A percentile compares a stretch with the other conserved stretches of the same genome.
These are phyloP conservation scores for Trametes cingulata DNA, from an alignment of 768 basidiomycete genomes.

Conservation along the genomic window DNA sequence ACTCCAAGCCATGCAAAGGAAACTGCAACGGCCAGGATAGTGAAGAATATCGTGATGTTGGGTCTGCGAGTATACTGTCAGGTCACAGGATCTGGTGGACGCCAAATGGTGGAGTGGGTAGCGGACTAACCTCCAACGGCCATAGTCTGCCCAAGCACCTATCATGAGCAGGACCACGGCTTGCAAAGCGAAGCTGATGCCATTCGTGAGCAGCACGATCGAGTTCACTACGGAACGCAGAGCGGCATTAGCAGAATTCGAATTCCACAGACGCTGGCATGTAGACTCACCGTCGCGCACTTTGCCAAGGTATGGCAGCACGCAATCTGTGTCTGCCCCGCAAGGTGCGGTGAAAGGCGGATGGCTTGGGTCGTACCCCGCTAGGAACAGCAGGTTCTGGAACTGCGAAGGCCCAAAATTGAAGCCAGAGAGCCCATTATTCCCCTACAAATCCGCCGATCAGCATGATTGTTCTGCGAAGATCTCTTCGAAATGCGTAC, in stretches of 20 bases:
- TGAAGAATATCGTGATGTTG: constrained; percentile 77
- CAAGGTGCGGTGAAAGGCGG: constrained; percentile 57
- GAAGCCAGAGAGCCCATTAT: constrained; percentile 68
- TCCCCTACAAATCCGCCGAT: constrained; percentile 42
- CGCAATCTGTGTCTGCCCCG: constrained; percentile 50
- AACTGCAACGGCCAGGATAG: constrained; percentile 60
- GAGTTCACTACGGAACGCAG: constrained; percentile 59
- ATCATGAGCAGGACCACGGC: constrained; percentile 63
- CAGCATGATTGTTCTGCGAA: not conserved
- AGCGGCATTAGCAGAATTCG: not conserved
- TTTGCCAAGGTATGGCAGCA: constrained; percentile 63
- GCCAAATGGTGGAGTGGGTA: too few relatives aligned
- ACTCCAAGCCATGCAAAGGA: constrained; percentile 82
- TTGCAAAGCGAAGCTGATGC: constrained; percentile 78
- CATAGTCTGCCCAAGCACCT: constrained; percentile 83
- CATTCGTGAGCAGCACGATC: constrained; percentile 77
- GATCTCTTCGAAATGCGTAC: not conserved
- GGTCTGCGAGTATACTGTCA: constrained; percentile 44
- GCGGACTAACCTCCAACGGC: constrained; percentile 61
- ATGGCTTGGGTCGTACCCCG: constrained; percentile 69
- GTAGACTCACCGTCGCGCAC: constrained; percentile 50
- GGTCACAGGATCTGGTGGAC: too few relatives aligned
- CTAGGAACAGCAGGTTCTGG: constrained; percentile 69
- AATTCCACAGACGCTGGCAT: not conserved
- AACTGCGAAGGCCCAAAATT: constrained; percentile 77